A percentile compares a stretch with the other conserved stretches of the same genome.
Evolutionary conservation across 768 basidiomycete species (phyloP).

Genomic region (Nevesoporus exiguus): DNA sequence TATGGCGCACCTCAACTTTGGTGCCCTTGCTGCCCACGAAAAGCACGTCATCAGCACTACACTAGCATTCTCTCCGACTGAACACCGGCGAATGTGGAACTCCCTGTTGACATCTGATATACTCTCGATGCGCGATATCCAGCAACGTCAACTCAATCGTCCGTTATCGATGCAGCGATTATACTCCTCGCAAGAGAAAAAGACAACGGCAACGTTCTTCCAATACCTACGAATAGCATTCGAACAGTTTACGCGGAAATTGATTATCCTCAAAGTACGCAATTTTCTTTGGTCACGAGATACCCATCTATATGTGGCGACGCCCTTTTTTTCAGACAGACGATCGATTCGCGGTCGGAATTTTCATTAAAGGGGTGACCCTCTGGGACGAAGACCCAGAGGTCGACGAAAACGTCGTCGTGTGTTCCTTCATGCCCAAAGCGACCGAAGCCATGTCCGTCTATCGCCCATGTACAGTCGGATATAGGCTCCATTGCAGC

Average conservation of each 20-base stretch:
- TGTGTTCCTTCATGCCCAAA: conserved; percentile 58
- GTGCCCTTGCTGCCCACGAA: conserved; percentile 50
- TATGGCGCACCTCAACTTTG: conserved; percentile 51
- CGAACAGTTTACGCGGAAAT: conserved; percentile 54
- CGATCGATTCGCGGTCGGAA: conserved; percentile 56
- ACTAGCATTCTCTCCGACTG: conserved; percentile 37
- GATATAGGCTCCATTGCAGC: conserved; percentile 54
- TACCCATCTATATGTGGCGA: neutral
- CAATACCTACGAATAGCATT: conserved; percentile 55
- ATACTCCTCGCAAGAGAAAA: conserved; percentile 48
- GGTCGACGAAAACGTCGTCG: conserved; percentile 56
- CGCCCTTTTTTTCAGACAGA: conserved; percentile 42
- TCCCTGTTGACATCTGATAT: conserved; percentile 62
- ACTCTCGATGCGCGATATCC: conserved; percentile 47
- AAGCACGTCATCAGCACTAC: conserved; percentile 49
- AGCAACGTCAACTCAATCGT: conserved; percentile 46
- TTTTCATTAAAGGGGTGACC: conserved; percentile 60
- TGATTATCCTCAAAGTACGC: conserved; percentile 57
- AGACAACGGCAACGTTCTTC: conserved; percentile 56
- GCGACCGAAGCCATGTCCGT: conserved; percentile 46
- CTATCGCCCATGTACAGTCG: conserved; percentile 48
- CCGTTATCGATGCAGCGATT: conserved; percentile 58
- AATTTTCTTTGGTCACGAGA: neutral
- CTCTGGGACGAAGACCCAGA: conserved; percentile 58
- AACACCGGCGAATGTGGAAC: conserved; percentile 58